Evolutionary conservation across 768 basidiomycete genomes (phyloP).

Genomic region (Suillus lakei): DNA sequence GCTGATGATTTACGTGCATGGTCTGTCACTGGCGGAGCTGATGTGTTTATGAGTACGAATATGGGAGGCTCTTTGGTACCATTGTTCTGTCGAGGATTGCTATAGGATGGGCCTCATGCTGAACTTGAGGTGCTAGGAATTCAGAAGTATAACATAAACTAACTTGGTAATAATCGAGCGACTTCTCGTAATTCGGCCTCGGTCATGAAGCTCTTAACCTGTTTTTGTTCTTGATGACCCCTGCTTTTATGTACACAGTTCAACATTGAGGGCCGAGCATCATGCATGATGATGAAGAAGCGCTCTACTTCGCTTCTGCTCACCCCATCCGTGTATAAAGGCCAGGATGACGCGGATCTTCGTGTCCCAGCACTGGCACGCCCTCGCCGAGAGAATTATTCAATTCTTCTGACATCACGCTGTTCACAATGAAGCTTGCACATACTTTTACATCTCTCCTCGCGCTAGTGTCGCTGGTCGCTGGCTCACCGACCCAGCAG

Average conservation of each 20-base stretch:
- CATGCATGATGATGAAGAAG: no score
- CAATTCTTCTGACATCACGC: neutral
- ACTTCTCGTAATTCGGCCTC: neutral
- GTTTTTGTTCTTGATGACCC: neutral
- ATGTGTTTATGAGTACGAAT: neutral
- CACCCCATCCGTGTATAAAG: neutral
- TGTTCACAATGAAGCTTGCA: conserved; percentile 23
- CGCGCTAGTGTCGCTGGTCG: conserved; percentile 20
- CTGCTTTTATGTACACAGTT: neutral
- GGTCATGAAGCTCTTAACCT: neutral
- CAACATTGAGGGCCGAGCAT: neutral
- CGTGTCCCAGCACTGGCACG: neutral
- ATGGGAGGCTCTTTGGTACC: neutral
- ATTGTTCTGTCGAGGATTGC: neutral
- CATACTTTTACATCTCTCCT: conserved; percentile 18
- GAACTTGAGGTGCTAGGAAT: neutral
- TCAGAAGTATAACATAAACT: neutral
- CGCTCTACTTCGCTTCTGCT: neutral
- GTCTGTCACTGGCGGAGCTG: neutral
- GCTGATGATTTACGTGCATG: neutral
- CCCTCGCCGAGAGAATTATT: neutral
- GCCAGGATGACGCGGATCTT: neutral
- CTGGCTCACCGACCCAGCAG: conserved; percentile 11
- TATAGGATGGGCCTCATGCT: neutral
- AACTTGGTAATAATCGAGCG: neutral